Conservation (phyloP, 2,329 filamentous ascomycete species). For the Fusarium citri region DNA sequence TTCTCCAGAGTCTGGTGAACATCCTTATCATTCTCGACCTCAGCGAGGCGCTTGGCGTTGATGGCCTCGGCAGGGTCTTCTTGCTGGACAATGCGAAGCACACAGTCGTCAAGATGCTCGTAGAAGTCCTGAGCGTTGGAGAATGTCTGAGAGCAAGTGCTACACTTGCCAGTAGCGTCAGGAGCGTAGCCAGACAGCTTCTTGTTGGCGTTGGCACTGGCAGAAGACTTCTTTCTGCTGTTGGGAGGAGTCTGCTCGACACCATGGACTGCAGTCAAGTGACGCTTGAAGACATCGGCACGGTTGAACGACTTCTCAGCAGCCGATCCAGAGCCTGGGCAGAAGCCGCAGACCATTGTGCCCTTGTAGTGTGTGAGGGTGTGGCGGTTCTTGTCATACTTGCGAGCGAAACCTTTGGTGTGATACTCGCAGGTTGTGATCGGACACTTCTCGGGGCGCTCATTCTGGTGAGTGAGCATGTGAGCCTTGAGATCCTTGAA, state of each 20-base stretch:
- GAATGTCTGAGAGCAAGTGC: conserved; percentile 91
- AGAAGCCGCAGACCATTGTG: conserved; percentile 97
- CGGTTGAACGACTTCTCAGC: conserved; percentile 96
- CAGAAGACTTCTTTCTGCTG: conserved; percentile 77
- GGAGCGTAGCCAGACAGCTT: conserved; percentile 77
- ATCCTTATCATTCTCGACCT: conserved; percentile 72
- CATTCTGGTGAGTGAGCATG: conserved; percentile 92
- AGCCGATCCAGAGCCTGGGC: conserved; percentile 86
- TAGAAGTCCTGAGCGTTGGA: conserved; percentile 97
- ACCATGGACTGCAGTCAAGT: conserved; percentile 88
- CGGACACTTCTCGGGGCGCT: conserved; percentile 93
- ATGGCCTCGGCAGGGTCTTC: conserved; percentile 76
- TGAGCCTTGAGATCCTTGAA: conserved; percentile 95
- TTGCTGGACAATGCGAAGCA: conserved; percentile 77
- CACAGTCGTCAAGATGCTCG: conserved; percentile 89
- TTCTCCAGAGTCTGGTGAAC: conserved; percentile 73
- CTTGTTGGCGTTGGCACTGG: conserved; percentile 61
- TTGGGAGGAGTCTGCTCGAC: conserved; percentile 95
- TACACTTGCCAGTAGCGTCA: conserved; percentile 92
- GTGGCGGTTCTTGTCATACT: conserved; percentile 97
- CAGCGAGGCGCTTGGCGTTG: conserved; percentile 73
- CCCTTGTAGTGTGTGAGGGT: conserved; percentile 97
- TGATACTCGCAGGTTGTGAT: conserved; percentile 94
- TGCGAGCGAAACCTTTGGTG: conserved; percentile 90
- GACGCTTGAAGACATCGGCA: conserved; percentile 95